Evolutionary conservation across 768 basidiomycete genomes (phyloP), one percentile per base, ranked within the genome.

Genomic region (Russula virescens): DNA sequence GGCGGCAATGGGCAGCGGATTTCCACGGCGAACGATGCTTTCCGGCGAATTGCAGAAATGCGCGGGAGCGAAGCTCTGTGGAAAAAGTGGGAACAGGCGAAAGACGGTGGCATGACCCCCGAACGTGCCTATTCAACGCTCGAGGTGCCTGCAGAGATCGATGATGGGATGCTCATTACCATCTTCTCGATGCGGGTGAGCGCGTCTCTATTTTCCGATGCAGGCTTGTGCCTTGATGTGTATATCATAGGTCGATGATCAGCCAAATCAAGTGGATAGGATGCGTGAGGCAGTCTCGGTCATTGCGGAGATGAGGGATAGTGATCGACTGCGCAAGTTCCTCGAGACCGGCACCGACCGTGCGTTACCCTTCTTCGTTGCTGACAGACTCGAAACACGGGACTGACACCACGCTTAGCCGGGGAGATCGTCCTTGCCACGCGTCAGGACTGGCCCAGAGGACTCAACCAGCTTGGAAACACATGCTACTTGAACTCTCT

Each of bases 401-500:
- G 26, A 34, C 62, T 54, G 28, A 63, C 25, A 42, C 40, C 28
- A 25, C 14, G 18, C 19, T 14, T 65, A 93, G 88, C 87, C 62
- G 91, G 88, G 23, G 89, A 88, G 51, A 73, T 81, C n/a, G 69
- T 76, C 25, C 71, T 75, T 7, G 76, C 79, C 40, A 82, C 76
- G 2, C 80, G 81, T 49, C 79, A 78, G 4, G 91, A 92, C 64
- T 79, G 89, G 70, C 93, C 93, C 28, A 82, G 92, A 60, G 94
- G 93, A 6, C 79, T 95, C 31, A 89, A 94, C 70, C 93, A 95
- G 70, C 80, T 92, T 23, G 91, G 91, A 54, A 94, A 93, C 68
- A 94, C 91, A 0, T 93, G 92, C 69, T 93, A 92, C 69, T 77
- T 91, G 51, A 94, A 92, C 70, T 93, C 88, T 42, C 76, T 89